phyloP scores from a whole-genome alignment of 148 eudicot genomes.

The Camellia sinensis region DNA sequence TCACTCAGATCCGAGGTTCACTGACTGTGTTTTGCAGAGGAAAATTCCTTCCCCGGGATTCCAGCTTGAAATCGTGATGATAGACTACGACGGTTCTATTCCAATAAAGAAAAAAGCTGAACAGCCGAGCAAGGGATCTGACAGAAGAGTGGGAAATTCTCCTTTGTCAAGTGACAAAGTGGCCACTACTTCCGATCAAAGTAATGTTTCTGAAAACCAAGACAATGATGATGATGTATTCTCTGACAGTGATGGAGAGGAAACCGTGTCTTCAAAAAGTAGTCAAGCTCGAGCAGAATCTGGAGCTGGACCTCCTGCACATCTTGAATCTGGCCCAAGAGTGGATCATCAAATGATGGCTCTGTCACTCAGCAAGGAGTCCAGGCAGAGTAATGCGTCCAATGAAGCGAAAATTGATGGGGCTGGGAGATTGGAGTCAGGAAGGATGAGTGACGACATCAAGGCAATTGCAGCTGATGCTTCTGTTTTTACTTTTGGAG shows the following conservation, averaged over 20 bases:
- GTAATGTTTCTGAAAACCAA: constrained; percentile 33
- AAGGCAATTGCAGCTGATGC: constrained; percentile 99
- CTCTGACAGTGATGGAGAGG: constrained; percentile 89
- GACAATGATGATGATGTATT: constrained; percentile 81
- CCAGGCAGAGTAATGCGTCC: constrained; percentile 17
- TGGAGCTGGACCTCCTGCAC: constrained; percentile 17
- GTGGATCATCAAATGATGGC: constrained; percentile 23
- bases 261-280: constrained; percentile 38
- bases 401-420: constrained; percentile 22
- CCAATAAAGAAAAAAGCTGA: constrained; percentile 36
- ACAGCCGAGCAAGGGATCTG: constrained; percentile 24
- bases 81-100: constrained; percentile 63
- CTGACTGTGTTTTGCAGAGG: constrained; percentile 46
- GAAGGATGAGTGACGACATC: constrained; percentile 54
- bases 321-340: constrained; percentile 20
- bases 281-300: constrained; percentile 28
- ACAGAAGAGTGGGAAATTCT: constrained; percentile 26
- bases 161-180: constrained; percentile 30
- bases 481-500: constrained; percentile 92
- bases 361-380: constrained; percentile 40
- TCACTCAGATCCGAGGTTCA: not conserved
- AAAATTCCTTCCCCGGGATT: constrained; percentile 85
- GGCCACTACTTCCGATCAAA: constrained; percentile 29
- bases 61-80: constrained; percentile 76
- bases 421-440: constrained; percentile 31